Evolutionary conservation across 805 yeast genomes (phyloP).

Genomic region (Suhomyces vadensis): DNA sequence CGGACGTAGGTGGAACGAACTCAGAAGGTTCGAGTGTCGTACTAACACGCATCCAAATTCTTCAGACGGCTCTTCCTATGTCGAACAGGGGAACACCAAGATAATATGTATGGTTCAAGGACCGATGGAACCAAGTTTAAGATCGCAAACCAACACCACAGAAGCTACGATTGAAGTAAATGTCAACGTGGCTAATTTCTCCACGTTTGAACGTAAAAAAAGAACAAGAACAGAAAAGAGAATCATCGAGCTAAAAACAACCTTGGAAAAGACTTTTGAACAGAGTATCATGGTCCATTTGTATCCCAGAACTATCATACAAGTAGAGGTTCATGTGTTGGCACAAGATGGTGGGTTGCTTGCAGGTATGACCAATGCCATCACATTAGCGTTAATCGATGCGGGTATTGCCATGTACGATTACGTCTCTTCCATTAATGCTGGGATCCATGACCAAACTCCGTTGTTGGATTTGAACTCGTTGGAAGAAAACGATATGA

Average conservation of each 20-base stretch:
- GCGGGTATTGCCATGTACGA: slow-evolving; percentile 96
- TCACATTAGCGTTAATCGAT: slow-evolving; percentile 86
- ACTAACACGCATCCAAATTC: slow-evolving; percentile 86
- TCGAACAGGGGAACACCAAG: slow-evolving; percentile 90
- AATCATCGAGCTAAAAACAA: slow-evolving; percentile 63
- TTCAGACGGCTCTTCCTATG: slow-evolving; percentile 88
- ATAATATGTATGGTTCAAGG: slow-evolving; percentile 85
- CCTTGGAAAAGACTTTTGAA: slow-evolving; percentile 67
- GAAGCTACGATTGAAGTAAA: slow-evolving; percentile 62
- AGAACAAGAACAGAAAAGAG: slow-evolving; percentile 68
- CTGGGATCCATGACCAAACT: slow-evolving; percentile 73
- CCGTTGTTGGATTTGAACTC: slow-evolving; percentile 82
- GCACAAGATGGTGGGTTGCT: slow-evolving; percentile 90
- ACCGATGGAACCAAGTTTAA: slow-evolving; percentile 76
- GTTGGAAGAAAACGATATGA: slow-evolving; percentile 81
- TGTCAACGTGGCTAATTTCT: slow-evolving; percentile 76
- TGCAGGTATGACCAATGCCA: slow-evolving; percentile 78
- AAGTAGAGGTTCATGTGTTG: slow-evolving; percentile 71
- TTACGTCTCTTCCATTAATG: slow-evolving; percentile 76
- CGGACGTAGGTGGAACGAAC: slow-evolving; percentile 94
- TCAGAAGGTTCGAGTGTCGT: slow-evolving; percentile 76
- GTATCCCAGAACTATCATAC: slow-evolving; percentile 83
- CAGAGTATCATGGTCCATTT: slow-evolving; percentile 72
- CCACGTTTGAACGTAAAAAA: slow-evolving; percentile 73
- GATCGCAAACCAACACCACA: slow-evolving; percentile 51